Evolutionary conservation across 305 asterid species (phyloP), one percentile per base, ranked within the genome.

Genomic region (Fraxinus greggii): DNA sequence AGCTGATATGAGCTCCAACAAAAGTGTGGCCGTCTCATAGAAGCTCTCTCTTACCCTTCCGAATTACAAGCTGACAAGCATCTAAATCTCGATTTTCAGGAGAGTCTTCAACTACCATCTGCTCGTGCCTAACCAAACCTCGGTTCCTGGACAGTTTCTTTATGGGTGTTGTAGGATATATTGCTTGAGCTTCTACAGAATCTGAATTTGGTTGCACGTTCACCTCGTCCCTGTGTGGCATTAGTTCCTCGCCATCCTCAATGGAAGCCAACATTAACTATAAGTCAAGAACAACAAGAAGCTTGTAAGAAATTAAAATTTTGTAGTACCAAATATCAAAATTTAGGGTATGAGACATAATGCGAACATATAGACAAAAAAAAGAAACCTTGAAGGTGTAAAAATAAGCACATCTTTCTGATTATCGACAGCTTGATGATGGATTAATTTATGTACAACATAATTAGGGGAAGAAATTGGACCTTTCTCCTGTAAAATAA

Each of bases 61-160:
- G 91, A 81, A 87, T 87, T 6, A 89, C 93, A 32, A 89, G 88
- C 76, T 89, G 84, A 54, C 78, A 85, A 75, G 87, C 83, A 81
- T 78, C 81, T 7, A 88, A 24, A 33, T 84, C 83, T 28, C 80
- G 89, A 85, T 88, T 86, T 88, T 93, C 97, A 19, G 98, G 96
- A 54, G 98, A 93, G 85, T 92, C 96, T 87, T 90, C 92, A 32
- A 91, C 99, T 7, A 92, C 83, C 12, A 86, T 33, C 84, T 87
- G 97, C 88, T 94, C 97, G 80, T 90, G 99, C 88, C 90, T 86
- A 82, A 95, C 97, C 86, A 92, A 85, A 35, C 98, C 98, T 70
- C 98, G 91, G 79, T 95, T 94, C 84, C 99, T 89, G 82, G 91
- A 86, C 23, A 94, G 77, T 87, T 95, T 95, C 87, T 97, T 92